Percentiles rank a stretch among this genome's conserved stretches.
phyloP scores from a whole-genome alignment of 441 rosid genomes.

The Cnidoscolus chayamansa region DNA sequence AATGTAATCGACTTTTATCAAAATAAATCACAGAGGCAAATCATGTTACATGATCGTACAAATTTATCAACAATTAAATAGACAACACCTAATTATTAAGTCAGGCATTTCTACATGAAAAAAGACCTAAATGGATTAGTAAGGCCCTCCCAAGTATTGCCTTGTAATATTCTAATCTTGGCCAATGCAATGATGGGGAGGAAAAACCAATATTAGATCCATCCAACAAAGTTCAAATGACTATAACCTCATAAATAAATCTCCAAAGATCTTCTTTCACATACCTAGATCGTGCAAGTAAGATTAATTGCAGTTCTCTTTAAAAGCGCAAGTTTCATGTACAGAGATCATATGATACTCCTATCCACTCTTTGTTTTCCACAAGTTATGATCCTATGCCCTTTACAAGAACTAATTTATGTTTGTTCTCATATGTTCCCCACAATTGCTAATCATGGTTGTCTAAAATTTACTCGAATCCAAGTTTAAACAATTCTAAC shows the following conservation, averaged over 20 bases:
- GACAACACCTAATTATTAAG: neutral
- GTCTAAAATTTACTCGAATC: neutral
- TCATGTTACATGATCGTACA: neutral
- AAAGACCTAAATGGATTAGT: neutral
- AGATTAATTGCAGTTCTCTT: neutral
- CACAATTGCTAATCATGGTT: neutral
- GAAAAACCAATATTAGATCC: neutral
- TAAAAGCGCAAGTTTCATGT: neutral
- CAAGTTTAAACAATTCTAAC: neutral
- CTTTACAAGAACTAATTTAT: neutral
- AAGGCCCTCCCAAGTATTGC: neutral
- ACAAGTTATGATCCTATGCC: neutral
- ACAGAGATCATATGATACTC: neutral
- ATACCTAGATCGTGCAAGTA: neutral
- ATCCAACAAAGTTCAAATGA: neutral
- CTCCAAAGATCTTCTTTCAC: neutral
- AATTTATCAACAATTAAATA: constrained; percentile 6
- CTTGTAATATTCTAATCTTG: neutral
- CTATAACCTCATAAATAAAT: neutral
- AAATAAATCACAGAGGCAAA: neutral
- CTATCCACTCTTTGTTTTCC: neutral
- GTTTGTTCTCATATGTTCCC: neutral
- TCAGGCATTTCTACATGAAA: neutral
- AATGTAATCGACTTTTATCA: neutral
- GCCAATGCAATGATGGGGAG: neutral